A percentile compares a stretch with the other conserved stretches of the same genome.
phyloP scores from a whole-genome alignment of 305 asterid genomes.

The Solanum hybrid region DNA sequence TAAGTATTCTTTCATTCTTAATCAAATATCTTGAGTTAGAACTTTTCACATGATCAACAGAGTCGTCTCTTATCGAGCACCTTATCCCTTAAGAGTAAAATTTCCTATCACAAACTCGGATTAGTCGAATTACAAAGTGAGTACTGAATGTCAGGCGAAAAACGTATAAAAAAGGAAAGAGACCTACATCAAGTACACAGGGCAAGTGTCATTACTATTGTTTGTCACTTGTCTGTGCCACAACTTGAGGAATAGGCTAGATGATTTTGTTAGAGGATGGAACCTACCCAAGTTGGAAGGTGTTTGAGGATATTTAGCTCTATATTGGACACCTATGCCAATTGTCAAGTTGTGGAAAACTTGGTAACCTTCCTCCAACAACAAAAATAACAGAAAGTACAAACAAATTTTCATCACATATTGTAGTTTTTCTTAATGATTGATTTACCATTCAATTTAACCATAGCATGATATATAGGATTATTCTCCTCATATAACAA shows the following conservation, averaged over 20 bases:
- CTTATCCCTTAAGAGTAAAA: not conserved
- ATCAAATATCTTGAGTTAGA: not conserved
- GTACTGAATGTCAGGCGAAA: no score
- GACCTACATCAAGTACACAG: not conserved
- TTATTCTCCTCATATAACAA: not conserved
- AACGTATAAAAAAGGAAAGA: not conserved
- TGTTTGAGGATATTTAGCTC: not conserved
- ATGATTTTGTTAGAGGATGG: not conserved
- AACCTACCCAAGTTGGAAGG: not conserved
- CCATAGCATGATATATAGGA: not conserved
- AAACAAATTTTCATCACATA: not conserved
- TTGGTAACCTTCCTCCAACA: not conserved
- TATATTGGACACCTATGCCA: not conserved
- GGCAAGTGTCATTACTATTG: not conserved
- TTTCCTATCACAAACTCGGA: not conserved
- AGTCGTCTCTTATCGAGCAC: not conserved
- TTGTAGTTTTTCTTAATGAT: not conserved
- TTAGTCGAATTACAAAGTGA: not conserved
- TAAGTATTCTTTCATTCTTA: not conserved
- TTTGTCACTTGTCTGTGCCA: not conserved
- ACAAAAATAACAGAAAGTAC: not conserved
- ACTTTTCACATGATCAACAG: not conserved
- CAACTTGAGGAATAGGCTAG: not conserved
- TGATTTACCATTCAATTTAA: not conserved
- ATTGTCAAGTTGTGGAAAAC: not conserved